Evolutionary conservation across 164 flowering plant genomes (phyloP).

Genomic region (Annona squamosa): DNA sequence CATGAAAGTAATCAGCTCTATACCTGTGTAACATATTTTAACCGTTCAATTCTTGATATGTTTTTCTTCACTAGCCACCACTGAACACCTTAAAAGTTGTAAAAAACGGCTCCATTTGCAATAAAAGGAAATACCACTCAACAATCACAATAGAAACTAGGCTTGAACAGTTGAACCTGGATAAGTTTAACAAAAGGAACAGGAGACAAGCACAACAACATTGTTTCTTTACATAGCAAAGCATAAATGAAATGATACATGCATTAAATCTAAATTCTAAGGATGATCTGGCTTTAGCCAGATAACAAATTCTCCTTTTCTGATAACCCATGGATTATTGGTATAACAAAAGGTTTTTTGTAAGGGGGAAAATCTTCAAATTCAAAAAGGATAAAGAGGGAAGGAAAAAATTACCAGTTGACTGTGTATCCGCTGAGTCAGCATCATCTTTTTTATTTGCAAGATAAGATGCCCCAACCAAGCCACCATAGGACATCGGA

Average conservation of each 20-base stretch:
- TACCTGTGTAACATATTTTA: too few species aligned
- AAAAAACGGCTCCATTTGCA: too few species aligned
- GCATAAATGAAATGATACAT: neutral
- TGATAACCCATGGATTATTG: neutral
- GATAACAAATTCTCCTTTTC: neutral
- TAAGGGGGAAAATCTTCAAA: neutral
- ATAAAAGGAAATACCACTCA: neutral
- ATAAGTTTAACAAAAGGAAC: neutral
- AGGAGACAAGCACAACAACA: neutral
- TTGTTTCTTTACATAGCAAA: neutral
- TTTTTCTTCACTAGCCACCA: too few species aligned
- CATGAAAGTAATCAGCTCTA: too few species aligned
- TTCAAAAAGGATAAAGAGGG: neutral
- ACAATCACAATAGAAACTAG: neutral
- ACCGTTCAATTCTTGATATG: too few species aligned
- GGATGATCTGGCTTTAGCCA: neutral
- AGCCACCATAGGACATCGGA: constrained; percentile 12
- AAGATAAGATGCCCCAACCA: constrained; percentile 21
- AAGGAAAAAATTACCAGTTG: neutral
- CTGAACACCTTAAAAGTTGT: too few species aligned
- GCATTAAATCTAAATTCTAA: too few species aligned
- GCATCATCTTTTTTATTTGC: constrained; percentile 23
- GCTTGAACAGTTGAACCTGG: neutral
- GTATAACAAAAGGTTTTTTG: neutral
- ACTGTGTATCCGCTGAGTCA: constrained; percentile 33